Percentiles rank a stretch among this genome's conserved stretches.
Evolutionary conservation across 345 rosid species (phyloP).

Genomic region (Eutrema japonicum): DNA sequence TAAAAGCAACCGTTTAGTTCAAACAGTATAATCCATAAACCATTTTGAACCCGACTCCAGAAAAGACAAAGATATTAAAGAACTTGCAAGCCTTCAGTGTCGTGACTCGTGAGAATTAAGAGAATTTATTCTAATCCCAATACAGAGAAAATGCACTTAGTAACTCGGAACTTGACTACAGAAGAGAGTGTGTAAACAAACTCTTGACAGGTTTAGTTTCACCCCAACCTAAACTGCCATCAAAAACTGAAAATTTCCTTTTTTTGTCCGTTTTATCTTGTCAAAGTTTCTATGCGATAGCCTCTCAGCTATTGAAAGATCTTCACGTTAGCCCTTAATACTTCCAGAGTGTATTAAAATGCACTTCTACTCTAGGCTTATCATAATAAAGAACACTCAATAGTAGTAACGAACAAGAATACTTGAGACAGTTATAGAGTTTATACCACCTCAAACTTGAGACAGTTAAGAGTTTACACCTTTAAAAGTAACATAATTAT

Average conservation of each 20-base stretch:
- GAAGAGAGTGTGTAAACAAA: background rate
- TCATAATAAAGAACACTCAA: conserved; percentile 10
- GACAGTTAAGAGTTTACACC: conserved; percentile 11
- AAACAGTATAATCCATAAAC: background rate
- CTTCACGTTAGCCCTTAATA: conserved; percentile 16
- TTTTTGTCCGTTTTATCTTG: conserved; percentile 3
- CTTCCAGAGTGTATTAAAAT: conserved; percentile 15
- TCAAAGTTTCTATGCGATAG: conserved; percentile 3
- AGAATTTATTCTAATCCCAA: background rate
- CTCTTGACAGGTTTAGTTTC: background rate
- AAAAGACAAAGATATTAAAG: background rate
- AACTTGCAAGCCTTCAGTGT: background rate
- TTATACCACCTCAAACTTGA: conserved; percentile 14
- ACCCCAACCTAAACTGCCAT: conserved; percentile 14
- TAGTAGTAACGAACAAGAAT: conserved; percentile 23
- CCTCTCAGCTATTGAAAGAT: conserved; percentile 26
- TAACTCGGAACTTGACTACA: conserved; percentile 15
- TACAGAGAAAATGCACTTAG: conserved; percentile 13
- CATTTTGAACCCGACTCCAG: background rate
- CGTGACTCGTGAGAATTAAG: background rate
- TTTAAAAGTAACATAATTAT: conserved; percentile 1
- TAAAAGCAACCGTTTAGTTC: too few species aligned
- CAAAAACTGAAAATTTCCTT: background rate
- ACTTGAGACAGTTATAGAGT: conserved; percentile 3
- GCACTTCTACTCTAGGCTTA: background rate